A percentile compares a stretch with the other conserved stretches of the same genome.
Conservation (phyloP, 2,329 filamentous ascomycete species). For the Alternaria rosae region DNA sequence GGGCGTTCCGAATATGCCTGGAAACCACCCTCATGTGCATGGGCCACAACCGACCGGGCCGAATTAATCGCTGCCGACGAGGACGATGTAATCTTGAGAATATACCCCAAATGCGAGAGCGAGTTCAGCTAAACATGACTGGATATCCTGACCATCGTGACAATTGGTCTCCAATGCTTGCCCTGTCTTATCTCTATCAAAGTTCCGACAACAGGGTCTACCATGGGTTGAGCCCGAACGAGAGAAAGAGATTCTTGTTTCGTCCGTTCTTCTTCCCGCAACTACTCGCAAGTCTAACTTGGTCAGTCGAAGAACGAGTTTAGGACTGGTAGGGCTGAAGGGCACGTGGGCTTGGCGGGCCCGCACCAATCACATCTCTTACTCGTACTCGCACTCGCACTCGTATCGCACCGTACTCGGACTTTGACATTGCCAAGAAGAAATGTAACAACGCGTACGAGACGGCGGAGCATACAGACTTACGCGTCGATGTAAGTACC, state of each 20-base stretch:
- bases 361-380: not conserved
- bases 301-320: not conserved
- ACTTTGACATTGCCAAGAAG: not conserved
- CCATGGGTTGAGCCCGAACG: not conserved
- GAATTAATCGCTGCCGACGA: slow-evolving; percentile 1
- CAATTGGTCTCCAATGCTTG: not conserved
- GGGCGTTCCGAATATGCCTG: slow-evolving; percentile 18
- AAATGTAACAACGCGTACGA: not conserved
- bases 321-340: not conserved
- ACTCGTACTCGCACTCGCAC: not conserved
- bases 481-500: not conserved
- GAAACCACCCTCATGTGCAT: slow-evolving; percentile 12
- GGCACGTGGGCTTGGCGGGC: not conserved
- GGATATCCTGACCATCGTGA: not conserved
- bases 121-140: not conserved
- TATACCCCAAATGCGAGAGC: not conserved
- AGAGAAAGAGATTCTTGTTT: not conserved
- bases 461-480: not conserved
- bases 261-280: not conserved
- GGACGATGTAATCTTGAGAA: not conserved
- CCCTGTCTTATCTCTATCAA: not conserved
- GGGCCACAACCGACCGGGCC: slow-evolving; percentile 10
- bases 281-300: not conserved
- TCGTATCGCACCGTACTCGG: not conserved
- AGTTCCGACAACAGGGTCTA: not conserved